Percentiles rank a stretch among this genome's conserved stretches.
Conservation (phyloP, 441 rosid genomes). For the Lepidium campestre region DNA sequence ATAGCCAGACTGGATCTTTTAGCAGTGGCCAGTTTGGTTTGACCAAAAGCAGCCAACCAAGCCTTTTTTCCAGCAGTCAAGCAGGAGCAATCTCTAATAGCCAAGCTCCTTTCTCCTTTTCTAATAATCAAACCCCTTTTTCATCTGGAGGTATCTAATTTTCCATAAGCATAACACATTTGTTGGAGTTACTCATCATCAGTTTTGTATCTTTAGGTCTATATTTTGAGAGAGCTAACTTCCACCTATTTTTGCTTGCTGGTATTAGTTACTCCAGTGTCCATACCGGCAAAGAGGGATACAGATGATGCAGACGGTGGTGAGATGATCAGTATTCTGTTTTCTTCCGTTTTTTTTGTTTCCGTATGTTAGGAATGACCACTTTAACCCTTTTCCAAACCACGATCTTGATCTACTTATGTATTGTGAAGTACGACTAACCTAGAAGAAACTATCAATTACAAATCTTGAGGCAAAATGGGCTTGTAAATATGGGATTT, state of each 20-base stretch:
- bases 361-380: neutral
- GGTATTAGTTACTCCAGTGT: conserved; percentile 49
- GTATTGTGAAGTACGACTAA: neutral
- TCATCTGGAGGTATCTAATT: conserved; percentile 45
- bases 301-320: conserved; percentile 65
- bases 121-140: conserved; percentile 39
- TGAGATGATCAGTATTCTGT: conserved; percentile 26
- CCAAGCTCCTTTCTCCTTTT: conserved; percentile 38
- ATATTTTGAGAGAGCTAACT: conserved; percentile 6
- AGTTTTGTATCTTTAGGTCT: neutral
- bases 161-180: neutral
- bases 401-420: neutral
- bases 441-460: neutral
- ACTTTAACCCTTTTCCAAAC: neutral
- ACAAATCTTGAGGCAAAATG: conserved; percentile 1
- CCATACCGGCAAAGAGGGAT: conserved; percentile 35
- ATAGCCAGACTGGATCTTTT: conserved; percentile 26
- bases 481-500: neutral
- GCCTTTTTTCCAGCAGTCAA: conserved; percentile 20
- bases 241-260: neutral
- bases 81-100: conserved; percentile 19
- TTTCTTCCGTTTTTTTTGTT: neutral
- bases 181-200: neutral
- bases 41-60: conserved; percentile 25
- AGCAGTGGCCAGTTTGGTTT: conserved; percentile 23